Percentiles rank a stretch among this genome's conserved stretches.
Conservation (phyloP, 176 grass and related monocot species). For the Dendrocalamus sinicus region DNA sequence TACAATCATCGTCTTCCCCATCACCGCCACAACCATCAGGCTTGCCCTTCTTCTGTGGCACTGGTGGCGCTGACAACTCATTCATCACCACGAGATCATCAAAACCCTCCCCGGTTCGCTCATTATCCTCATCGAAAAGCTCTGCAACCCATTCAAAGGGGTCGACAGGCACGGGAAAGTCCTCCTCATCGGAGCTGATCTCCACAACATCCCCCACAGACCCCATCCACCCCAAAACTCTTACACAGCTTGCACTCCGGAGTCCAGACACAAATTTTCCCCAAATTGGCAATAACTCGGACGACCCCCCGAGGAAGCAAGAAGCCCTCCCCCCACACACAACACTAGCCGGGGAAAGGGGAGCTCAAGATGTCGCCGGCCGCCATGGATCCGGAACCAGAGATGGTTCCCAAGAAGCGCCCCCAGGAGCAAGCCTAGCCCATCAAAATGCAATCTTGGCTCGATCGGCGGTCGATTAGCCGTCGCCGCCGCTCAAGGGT, state of each 20-base stretch:
- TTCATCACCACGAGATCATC: constrained; percentile 72
- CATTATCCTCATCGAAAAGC: constrained; percentile 28
- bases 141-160: constrained; percentile 40
- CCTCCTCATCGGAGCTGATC: constrained; percentile 95
- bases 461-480: constrained; percentile 26
- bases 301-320: constrained; percentile 5
- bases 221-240: constrained; percentile 46
- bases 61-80: constrained; percentile 46
- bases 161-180: constrained; percentile 20
- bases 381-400: constrained; percentile 31
- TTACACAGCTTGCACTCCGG: neutral
- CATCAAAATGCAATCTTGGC: constrained; percentile 26
- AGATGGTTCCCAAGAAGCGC: constrained; percentile 12
- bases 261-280: constrained; percentile 20
- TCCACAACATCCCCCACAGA: constrained; percentile 59
- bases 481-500: neutral
- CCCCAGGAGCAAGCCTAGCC: constrained; percentile 30
- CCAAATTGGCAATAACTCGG: neutral
- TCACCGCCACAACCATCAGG: constrained; percentile 11
- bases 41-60: constrained; percentile 38
- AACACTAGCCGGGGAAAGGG: constrained; percentile 31
- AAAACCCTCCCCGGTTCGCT: constrained; percentile 34
- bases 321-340: constrained; percentile 20
- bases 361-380: constrained; percentile 19
- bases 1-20: constrained; percentile 73